These are phyloP conservation scores for Pachysandra terminalis DNA, from an alignment of 164 flowering plant species.

Conservation along the genomic window DNA sequence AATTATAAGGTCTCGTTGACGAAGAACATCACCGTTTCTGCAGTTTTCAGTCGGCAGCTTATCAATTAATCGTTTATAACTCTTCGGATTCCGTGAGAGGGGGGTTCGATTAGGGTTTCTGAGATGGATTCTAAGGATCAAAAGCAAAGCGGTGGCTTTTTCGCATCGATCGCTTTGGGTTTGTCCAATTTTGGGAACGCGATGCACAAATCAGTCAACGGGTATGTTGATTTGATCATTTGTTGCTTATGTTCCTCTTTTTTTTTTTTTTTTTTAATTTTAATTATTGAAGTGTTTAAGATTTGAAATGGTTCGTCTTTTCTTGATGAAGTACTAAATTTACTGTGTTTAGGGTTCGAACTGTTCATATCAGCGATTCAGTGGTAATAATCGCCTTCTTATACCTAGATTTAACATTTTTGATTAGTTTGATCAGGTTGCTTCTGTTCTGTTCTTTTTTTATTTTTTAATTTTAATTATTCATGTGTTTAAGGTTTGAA, in stretches of 20 bases:
- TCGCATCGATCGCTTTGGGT: conserved; percentile 40
- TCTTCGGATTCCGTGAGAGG: background rate
- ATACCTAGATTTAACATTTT: too few relatives aligned
- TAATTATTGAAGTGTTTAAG: background rate
- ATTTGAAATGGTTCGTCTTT: background rate
- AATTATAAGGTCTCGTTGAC: background rate
- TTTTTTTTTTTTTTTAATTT: too few relatives aligned
- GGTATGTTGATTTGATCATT: conserved; percentile 19
- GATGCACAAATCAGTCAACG: conserved; percentile 50
- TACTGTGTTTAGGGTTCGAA: too few relatives aligned
- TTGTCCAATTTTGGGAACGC: conserved; percentile 38
- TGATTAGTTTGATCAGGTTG: too few relatives aligned
- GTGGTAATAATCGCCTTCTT: too few relatives aligned
- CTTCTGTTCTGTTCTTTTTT: too few relatives aligned
- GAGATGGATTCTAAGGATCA: conserved; percentile 48
- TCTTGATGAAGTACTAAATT: too few relatives aligned
- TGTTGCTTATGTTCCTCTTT: background rate
- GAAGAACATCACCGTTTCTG: background rate
- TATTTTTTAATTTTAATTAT: too few relatives aligned
- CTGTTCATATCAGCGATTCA: too few relatives aligned
- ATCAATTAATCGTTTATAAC: conserved; percentile 1
- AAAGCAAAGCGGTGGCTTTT: conserved; percentile 48
- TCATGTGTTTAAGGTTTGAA: too few relatives aligned
- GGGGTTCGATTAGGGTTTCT: conserved; percentile 9
- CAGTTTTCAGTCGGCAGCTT: background rate